Evolutionary conservation across 148 eudicot genomes (phyloP), one percentile per base, ranked within the genome.

Genomic region (Rhododendron molle): DNA sequence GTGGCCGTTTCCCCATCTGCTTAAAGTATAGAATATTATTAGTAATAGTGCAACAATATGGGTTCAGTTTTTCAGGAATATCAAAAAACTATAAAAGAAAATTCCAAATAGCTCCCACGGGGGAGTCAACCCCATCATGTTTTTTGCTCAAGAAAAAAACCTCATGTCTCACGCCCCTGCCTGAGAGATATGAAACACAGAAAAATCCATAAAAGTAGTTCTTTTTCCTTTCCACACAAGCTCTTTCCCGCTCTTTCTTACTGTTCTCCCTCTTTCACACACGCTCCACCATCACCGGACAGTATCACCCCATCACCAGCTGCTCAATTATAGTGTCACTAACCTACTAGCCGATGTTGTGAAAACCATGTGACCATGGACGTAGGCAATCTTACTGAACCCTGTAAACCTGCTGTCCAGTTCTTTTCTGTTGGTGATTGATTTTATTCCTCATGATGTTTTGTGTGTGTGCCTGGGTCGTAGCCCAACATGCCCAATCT

Each of bases 1-100:
- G 94, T 8, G 99, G 98, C 36, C 98, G 91, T 87, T 91, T 89
- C 46, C 98, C 96, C 83, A 83, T 88, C 98, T 96, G 97, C 84
- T 84, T 73, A 86, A 76, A 85, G 44, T 49, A 78, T 78, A 46
- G 34, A 65, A 81, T 67, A 67, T 32, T 50, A 21, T 58, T 15
- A 74, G 21, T 50, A 44, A 54, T 82, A 26, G 21, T 30, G 44
- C 8, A 32, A 34, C 13, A 28, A 40, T 40, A 28, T 46, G 44
- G 28, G 56, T 60, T 43, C 56, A 28, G 32, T 8, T 18, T 85
- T 78, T 85, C 62, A 8, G 5, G 74, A 46, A 58, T 20, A 18
- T 5, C 38, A 11, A 46, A 8, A 26, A 4, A 60, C 13, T 5
- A 65, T 13, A 52, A 32, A 28, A 32, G 38, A 13, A 71, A 30